These are phyloP conservation scores for Cenchrus americanus DNA, from an alignment of 176 grass and related monocot genomes.

Conservation along the genomic window DNA sequence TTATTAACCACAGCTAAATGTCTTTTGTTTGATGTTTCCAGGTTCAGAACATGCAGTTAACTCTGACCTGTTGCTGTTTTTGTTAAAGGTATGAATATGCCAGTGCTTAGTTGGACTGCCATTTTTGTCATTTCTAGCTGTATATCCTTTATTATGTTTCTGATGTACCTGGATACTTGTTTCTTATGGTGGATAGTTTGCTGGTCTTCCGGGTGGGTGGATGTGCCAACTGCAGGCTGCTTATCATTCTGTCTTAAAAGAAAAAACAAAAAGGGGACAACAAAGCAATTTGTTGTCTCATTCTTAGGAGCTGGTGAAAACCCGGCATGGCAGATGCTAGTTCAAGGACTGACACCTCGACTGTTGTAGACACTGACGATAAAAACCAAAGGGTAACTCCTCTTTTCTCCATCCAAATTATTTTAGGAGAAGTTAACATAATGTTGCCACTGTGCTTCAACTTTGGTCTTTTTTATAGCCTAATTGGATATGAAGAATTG, in stretches of 20 bases:
- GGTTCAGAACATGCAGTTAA: slow-evolving; percentile 3
- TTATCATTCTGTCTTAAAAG: slow-evolving; percentile 12
- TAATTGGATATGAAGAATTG: slow-evolving; percentile 19
- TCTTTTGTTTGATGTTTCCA: slow-evolving; percentile 1
- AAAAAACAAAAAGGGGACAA: slow-evolving; percentile 46
- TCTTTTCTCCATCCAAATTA: not conserved
- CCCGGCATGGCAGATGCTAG: slow-evolving; percentile 65
- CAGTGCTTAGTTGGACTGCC: slow-evolving; percentile 4
- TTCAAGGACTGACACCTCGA: slow-evolving; percentile 65
- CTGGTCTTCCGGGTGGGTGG: not conserved
- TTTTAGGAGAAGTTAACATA: no score
- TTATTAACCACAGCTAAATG: slow-evolving; percentile 2
- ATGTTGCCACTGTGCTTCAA: not conserved
- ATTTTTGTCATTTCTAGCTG: slow-evolving; percentile 28
- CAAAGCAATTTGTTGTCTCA: slow-evolving; percentile 66
- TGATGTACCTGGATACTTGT: slow-evolving; percentile 31
- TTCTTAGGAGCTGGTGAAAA: slow-evolving; percentile 42
- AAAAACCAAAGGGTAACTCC: slow-evolving; percentile 62
- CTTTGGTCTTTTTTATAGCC: slow-evolving; percentile 16
- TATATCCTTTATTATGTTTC: slow-evolving; percentile 12
- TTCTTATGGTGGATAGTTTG: slow-evolving; percentile 36
- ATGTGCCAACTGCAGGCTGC: slow-evolving; percentile 8
- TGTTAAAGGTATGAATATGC: not conserved
- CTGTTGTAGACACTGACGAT: slow-evolving; percentile 61
- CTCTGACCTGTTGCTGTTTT: slow-evolving; percentile 16